These are phyloP conservation scores for Phytophthora constricta DNA, from an alignment of 352 stramenopile genomes.

Conservation along the genomic window DNA sequence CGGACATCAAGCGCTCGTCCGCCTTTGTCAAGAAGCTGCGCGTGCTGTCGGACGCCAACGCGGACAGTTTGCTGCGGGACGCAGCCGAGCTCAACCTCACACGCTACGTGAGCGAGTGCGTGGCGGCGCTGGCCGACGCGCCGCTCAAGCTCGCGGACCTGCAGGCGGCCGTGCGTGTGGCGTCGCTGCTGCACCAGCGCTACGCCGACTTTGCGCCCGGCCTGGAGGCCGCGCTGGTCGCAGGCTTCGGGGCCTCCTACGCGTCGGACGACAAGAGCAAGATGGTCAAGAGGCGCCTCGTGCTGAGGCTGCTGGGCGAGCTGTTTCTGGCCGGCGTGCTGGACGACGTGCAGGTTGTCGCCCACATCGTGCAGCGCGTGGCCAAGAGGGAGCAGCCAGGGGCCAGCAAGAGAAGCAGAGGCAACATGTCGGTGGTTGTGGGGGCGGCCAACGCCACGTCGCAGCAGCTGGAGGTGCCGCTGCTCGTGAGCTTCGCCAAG, in stretches of 20 bases:
- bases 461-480: conserved; percentile 90
- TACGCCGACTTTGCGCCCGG: conserved; percentile 89
- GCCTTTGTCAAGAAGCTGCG: conserved; percentile 98
- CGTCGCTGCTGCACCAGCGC: conserved; percentile 91
- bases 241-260: conserved; percentile 63
- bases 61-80: conserved; percentile 85
- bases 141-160: conserved; percentile 90
- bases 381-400: conserved; percentile 54
- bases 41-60: conserved; percentile 73
- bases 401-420: conserved; percentile 38
- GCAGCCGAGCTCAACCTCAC: conserved; percentile 93
- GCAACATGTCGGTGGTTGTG: conserved; percentile 42
- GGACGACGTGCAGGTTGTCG: conserved; percentile 72
- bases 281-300: conserved; percentile 72
- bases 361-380: conserved; percentile 85
- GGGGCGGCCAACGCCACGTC: conserved; percentile 8
- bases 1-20: conserved; percentile 98
- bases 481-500: conserved; percentile 96
- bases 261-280: conserved; percentile 76
- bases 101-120: conserved; percentile 96
- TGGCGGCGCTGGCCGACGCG: conserved; percentile 87
- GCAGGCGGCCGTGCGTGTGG: conserved; percentile 82
- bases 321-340: conserved; percentile 84
- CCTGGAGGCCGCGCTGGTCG: conserved; percentile 63
- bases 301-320: conserved; percentile 85